Conservation (phyloP, 2,329 filamentous ascomycete genomes). For the Zymoseptoria ardabiliae region DNA sequence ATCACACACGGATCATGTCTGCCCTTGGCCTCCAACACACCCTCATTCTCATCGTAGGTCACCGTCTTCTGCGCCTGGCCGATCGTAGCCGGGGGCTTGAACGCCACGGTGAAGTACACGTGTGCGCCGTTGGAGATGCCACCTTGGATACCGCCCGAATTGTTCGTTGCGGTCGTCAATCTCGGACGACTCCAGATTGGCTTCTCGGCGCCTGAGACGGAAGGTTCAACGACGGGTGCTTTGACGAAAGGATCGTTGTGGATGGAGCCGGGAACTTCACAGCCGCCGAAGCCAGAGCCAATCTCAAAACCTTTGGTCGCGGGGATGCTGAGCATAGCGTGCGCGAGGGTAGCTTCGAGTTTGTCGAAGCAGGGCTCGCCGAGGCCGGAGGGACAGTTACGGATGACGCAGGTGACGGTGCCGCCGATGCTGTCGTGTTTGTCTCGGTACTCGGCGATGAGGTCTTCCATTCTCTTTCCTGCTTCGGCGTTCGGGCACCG, state of each 20-base stretch:
- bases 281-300: slow-evolving; percentile 83
- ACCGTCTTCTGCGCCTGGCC: slow-evolving; percentile 78
- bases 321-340: slow-evolving; percentile 92
- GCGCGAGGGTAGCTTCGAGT: slow-evolving; percentile 80
- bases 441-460: slow-evolving; percentile 72
- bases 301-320: slow-evolving; percentile 95
- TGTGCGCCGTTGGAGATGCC: slow-evolving; percentile 89
- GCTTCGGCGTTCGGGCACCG: slow-evolving; percentile 68
- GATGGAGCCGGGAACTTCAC: slow-evolving; percentile 74
- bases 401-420: slow-evolving; percentile 88
- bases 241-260: slow-evolving; percentile 86
- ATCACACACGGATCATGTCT: slow-evolving; percentile 92
- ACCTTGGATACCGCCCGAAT: slow-evolving; percentile 90
- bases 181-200: slow-evolving; percentile 44
- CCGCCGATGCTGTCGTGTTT: slow-evolving; percentile 84
- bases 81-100: slow-evolving; percentile 94
- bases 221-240: slow-evolving; percentile 44
- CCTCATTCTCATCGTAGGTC: slow-evolving; percentile 68
- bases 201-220: slow-evolving; percentile 26
- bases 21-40: slow-evolving; percentile 82
- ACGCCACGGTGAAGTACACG: slow-evolving; percentile 90
- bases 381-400: slow-evolving; percentile 74
- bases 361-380: slow-evolving; percentile 96
- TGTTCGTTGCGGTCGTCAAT: slow-evolving; percentile 84
- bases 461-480: slow-evolving; percentile 64